Evolutionary conservation across 1,139 yeast genomes (phyloP).

Genomic region (Candida freyschussii): DNA sequence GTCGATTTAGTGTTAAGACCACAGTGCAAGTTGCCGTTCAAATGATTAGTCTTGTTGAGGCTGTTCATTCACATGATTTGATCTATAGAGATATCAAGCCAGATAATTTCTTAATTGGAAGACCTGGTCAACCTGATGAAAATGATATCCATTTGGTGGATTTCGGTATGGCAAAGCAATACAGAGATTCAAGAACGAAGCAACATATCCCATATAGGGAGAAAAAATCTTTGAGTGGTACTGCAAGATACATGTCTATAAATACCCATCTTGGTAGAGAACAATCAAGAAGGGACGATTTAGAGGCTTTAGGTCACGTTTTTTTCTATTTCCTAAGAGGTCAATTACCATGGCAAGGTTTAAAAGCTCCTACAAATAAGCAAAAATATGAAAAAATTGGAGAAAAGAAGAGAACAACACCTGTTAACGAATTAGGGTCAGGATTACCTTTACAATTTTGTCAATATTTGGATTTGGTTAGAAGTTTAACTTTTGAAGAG

Average conservation of each 20-base stretch:
- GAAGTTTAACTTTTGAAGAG: constrained; percentile 83
- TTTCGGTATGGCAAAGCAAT: constrained; percentile 98
- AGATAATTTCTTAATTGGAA: constrained; percentile 93
- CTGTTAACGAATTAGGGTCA: constrained; percentile 70
- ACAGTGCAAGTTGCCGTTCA: constrained; percentile 89
- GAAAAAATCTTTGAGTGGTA: constrained; percentile 89
- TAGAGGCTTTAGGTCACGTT: constrained; percentile 94
- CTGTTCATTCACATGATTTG: constrained; percentile 83
- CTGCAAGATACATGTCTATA: constrained; percentile 96
- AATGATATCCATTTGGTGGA: constrained; percentile 62
- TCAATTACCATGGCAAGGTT: constrained; percentile 97
- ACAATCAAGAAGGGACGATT: constrained; percentile 92
- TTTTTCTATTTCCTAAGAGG: constrained; percentile 92
- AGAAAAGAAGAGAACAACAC: constrained; percentile 84
- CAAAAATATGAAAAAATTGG: constrained; percentile 96
- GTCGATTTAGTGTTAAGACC: constrained; percentile 81
- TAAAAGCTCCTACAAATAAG: constrained; percentile 96
- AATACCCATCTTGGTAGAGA: constrained; percentile 97
- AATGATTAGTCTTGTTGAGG: constrained; percentile 83
- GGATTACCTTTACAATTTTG: constrained; percentile 87
- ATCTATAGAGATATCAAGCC: constrained; percentile 96
- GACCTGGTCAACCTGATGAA: constrained; percentile 61
- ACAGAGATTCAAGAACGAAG: constrained; percentile 90
- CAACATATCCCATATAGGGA: constrained; percentile 96
- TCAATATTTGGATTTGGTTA: constrained; percentile 76